phyloP scores from a whole-genome alignment of 371 early-diverging fungal genomes.

The Actinomortierella ambigua region DNA sequence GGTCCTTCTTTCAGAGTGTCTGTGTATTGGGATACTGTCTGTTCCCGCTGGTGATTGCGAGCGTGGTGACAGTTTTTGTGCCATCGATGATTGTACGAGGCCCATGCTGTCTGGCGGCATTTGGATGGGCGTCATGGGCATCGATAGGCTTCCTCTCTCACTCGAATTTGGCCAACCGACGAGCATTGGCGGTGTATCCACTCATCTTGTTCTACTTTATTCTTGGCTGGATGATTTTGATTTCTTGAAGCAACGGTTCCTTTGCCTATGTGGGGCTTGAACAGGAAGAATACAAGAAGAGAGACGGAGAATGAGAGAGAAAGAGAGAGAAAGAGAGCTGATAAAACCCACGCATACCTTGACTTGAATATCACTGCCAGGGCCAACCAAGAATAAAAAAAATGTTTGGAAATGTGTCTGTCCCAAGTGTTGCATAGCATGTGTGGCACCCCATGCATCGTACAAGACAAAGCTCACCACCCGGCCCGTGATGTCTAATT shows the following conservation, averaged over 20 bases:
- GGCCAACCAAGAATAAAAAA: too few relatives aligned
- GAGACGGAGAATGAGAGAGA: too few relatives aligned
- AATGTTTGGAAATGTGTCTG: too few relatives aligned
- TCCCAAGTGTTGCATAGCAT: too few relatives aligned
- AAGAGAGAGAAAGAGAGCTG: too few relatives aligned
- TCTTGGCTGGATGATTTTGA: constrained; percentile 89
- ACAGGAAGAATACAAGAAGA: not conserved
- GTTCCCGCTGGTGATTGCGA: constrained; percentile 86
- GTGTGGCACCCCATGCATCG: too few relatives aligned
- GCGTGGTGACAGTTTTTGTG: constrained; percentile 73
- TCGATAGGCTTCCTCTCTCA: constrained; percentile 89
- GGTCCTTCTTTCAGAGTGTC: constrained; percentile 93
- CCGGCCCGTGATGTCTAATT: too few relatives aligned
- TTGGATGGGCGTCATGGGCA: constrained; percentile 91
- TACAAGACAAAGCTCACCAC: too few relatives aligned
- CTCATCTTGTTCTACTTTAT: constrained; percentile 91
- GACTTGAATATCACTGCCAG: too few relatives aligned
- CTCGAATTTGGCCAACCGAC: constrained; percentile 79
- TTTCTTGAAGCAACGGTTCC: too few relatives aligned
- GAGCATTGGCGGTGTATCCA: constrained; percentile 89
- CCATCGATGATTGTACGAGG: constrained; percentile 68
- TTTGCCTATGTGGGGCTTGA: too few relatives aligned
- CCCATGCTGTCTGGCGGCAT: constrained; percentile 71
- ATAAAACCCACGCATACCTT: too few relatives aligned
- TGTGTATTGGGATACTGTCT: constrained; percentile 96